A percentile compares a stretch with the other conserved stretches of the same genome.
Conservation (phyloP, 306 rosid species). For the Glycine soja region DNA sequence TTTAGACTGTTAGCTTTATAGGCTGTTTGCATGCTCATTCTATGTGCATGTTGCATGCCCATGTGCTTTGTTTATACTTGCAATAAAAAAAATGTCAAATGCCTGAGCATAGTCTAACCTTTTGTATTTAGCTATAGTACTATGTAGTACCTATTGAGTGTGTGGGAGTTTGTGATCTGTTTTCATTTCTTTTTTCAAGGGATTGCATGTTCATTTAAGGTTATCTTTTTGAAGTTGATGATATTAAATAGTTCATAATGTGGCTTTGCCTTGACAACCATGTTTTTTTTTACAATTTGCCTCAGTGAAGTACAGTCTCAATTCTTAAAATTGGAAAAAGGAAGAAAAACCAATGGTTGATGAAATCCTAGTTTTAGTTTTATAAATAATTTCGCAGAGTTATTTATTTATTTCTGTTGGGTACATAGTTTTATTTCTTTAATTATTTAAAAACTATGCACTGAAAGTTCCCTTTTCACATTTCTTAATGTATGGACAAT, state of each 20-base stretch:
- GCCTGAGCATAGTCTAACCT: too few relatives aligned
- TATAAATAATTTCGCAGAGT: background rate
- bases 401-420: background rate
- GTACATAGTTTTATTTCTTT: background rate
- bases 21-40: too few relatives aligned
- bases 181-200: too few relatives aligned
- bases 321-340: slow-evolving; percentile 14
- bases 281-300: slow-evolving; percentile 11
- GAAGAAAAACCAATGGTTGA: background rate
- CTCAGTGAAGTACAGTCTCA: slow-evolving; percentile 1
- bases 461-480: slow-evolving; percentile 18
- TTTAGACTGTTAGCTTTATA: too few relatives aligned
- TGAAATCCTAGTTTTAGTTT: slow-evolving; percentile 25
- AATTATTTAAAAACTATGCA: slow-evolving; percentile 2
- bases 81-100: too few relatives aligned
- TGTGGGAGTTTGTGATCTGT: too few relatives aligned
- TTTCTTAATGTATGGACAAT: slow-evolving; percentile 28
- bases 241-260: background rate
- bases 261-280: slow-evolving; percentile 29
- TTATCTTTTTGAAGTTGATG: too few relatives aligned
- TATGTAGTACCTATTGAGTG: too few relatives aligned
- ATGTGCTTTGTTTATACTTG: too few relatives aligned
- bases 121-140: too few relatives aligned
- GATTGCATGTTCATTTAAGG: too few relatives aligned
- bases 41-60: too few relatives aligned